These are phyloP conservation scores for Bryoerythrophyllum caledonicum DNA, from an alignment of 225 moss, liverwort and hornwort genomes.

Conservation along the genomic window DNA sequence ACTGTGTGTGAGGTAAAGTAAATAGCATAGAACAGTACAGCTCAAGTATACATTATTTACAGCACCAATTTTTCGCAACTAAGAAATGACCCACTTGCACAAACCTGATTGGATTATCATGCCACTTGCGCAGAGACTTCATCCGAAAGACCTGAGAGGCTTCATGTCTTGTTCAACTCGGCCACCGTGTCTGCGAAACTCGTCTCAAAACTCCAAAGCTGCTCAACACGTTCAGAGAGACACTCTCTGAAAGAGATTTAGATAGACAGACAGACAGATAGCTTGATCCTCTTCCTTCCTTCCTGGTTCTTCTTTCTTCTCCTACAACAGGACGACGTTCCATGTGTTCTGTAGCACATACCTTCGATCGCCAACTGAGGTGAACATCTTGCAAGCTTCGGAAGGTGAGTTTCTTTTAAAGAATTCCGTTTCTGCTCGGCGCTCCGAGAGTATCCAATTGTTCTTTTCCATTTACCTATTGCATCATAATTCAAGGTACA, in stretches of 20 bases:
- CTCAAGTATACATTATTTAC: not conserved
- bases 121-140: not conserved
- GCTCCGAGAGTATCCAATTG: not conserved
- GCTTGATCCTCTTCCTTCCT: not conserved
- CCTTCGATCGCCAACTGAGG: not conserved
- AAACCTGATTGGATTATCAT: not conserved
- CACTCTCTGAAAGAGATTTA: not conserved
- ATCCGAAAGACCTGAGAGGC: not conserved
- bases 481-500: not conserved
- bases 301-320: not conserved
- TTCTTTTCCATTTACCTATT: not conserved
- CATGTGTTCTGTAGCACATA: not conserved
- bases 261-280: too few species aligned
- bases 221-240: not conserved
- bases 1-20: too few species aligned
- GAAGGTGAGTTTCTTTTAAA: too few species aligned
- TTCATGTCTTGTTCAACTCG: not conserved
- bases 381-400: not conserved
- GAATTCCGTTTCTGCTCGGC: too few species aligned
- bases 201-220: not conserved
- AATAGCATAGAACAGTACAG: not conserved
- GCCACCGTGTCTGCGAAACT: not conserved
- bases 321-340: too few species aligned
- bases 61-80: not conserved
- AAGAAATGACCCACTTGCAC: constrained; percentile 6